These are phyloP conservation scores for Lichina pygmaea DNA, from an alignment of 495 filamentous ascomycete genomes.

Conservation along the genomic window DNA sequence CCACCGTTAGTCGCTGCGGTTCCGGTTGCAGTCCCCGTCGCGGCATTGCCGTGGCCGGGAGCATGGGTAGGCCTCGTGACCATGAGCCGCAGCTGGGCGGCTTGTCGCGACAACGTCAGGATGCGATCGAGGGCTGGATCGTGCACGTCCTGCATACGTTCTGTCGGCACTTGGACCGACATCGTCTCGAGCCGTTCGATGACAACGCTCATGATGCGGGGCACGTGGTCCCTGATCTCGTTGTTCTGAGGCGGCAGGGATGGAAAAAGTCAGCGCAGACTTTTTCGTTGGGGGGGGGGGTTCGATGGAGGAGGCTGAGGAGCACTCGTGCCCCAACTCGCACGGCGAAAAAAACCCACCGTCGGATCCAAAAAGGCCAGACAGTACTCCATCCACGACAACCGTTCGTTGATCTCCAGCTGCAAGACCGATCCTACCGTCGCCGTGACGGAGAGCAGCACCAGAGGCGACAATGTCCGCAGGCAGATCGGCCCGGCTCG, in stretches of 20 bases:
- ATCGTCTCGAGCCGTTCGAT: constrained; percentile 41
- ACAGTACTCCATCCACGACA: constrained; percentile 55
- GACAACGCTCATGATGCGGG: constrained; percentile 45
- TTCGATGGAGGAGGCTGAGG: no score
- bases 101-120: no score
- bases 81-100: no score
- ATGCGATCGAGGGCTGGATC: no score
- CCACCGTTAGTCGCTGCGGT: no score
- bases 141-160: no score
- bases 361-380: constrained; percentile 24
- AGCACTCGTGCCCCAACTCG: no score
- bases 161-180: constrained; percentile 14
- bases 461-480: constrained; percentile 40
- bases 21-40: no score
- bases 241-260: not conserved
- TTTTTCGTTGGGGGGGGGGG: no score
- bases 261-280: not conserved
- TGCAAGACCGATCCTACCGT: constrained; percentile 49
- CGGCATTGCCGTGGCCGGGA: no score
- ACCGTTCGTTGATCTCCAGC: constrained; percentile 33
- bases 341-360: constrained; percentile 12
- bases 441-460: constrained; percentile 59
- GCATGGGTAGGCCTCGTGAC: no score
- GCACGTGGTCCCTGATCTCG: constrained; percentile 46
- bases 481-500: constrained; percentile 48